Base-by-base conservation (phyloP, 2,329 filamentous ascomycete genomes). In the Aureobasidium vineae region DNA sequence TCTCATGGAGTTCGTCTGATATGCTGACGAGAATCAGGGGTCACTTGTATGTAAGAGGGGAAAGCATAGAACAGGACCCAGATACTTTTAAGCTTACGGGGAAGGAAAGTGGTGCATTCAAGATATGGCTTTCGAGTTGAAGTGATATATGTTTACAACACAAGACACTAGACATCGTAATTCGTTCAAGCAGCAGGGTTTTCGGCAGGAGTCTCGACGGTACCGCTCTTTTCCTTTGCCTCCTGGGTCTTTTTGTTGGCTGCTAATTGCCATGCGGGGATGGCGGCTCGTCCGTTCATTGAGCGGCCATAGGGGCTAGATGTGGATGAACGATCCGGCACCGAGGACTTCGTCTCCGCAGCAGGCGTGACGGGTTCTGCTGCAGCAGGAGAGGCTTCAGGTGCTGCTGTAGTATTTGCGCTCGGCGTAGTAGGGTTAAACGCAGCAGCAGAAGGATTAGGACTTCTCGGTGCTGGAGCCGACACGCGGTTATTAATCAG, bases 401-500 rank as follows among this genome's bases (percentile, higher is more conserved):
- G 10, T 2, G 33, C 28, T 26, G 54, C 7, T 15, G 33, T 47
- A 19, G 43, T 23, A 21, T 45, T 54, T 16, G 60, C 41, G 10
- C 56, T 49, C 28, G 40, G 31, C 3, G 60, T 49, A 15, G 36
- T 47, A 28, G 57, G 59, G 31, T 57, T 67, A 16, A 63, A 49
- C 33, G 60, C 45, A 36, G 66, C 52, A 40, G 66, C 57, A 31
- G 57, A 63, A 5, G 65, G 45, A 19, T 59, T 53, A 1, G 56
- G 57, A 31, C 47, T 53, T 19, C 23, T 52, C 49, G 65, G 54
- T 31, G 56, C 65, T 7, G 66, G 66, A 19, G 72, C 70, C 31
- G 77, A 75, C 52, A 89, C 82, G 50, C 87, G 80, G 76, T 88
- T 89, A 40, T 83, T 83, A 60, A 99, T 86, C 63, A 99, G 82